Evolutionary conservation across 805 yeast species (phyloP), one percentile per base, ranked within the genome.

Genomic region (Metschnikowia gelsemii): DNA sequence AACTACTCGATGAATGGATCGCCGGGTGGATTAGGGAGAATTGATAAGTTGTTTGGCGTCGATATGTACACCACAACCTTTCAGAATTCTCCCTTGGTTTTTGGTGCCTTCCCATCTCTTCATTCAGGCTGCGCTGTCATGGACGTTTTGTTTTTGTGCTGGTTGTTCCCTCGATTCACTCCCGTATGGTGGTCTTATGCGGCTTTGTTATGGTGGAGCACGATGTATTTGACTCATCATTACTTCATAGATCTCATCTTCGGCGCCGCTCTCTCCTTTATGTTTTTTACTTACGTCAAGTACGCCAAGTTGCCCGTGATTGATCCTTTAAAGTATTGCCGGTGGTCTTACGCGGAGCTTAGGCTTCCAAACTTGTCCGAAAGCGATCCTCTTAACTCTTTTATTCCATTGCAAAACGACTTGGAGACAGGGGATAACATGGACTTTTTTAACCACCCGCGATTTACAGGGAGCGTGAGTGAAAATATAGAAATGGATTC

Each of bases 141-240:
- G 87, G 96, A 90, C 59, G 96, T 89, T 2, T 69, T 90, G 46
- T 93, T 93, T 65, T 70, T 93, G 57, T 71, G 82, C 39, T 87
- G 88, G 70, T 68, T 89, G 41, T 90, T 90, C 60, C 98, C 98
- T 9, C 72, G 66, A 30, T 70, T 70, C 35, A 71, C 79, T 1
- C 80, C 84, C 6, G 45, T 86, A 5, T 86, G 88, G 73, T 73
- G 82, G 59, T 64, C 72, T 14, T 93, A 91, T 61, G 93, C 88
- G n/a, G 67, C 80, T 49, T 88, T 96, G 95, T 75, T 93, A 52
- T 91, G 98, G 98, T 93, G 96, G 95, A 78, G 93, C 37, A 93
- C 98, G 12, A 91, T 91, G 99, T 91, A 91, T 63, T 74, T 91
- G 57, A 91, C 97, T 0, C 99, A 91, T 64, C 99, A 91, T 66